phyloP scores from a whole-genome alignment of 345 rosid species.

The Gossypium mustelinum region DNA sequence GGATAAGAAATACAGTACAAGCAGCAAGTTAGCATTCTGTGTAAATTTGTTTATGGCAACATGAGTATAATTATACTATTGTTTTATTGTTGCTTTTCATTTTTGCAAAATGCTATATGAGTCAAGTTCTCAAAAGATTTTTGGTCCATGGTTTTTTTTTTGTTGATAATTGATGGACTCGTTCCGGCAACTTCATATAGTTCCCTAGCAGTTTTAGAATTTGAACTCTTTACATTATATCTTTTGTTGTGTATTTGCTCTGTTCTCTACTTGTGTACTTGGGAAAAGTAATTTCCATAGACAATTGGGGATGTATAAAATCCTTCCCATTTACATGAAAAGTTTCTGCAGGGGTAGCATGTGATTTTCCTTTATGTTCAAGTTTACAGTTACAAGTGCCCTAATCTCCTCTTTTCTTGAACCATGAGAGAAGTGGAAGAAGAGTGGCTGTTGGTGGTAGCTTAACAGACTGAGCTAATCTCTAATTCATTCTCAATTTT shows the following conservation, averaged over 20 bases:
- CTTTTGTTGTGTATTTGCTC: neutral
- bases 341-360: neutral
- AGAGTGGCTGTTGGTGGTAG: neutral
- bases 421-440: neutral
- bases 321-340: neutral
- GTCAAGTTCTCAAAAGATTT: neutral
- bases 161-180: neutral
- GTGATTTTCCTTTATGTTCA: neutral
- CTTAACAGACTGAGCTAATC: neutral
- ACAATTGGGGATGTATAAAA: neutral
- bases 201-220: neutral
- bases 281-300: neutral
- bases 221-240: neutral
- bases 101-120: neutral
- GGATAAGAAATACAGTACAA: neutral
- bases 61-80: neutral
- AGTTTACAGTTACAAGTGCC: neutral
- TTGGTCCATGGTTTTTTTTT: neutral
- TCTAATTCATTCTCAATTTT: neutral
- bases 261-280: neutral
- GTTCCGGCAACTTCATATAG: neutral
- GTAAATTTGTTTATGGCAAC: neutral
- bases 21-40: neutral
- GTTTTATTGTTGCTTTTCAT: neutral
- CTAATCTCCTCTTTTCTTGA: slow-evolving; percentile 1